These are phyloP conservation scores for Colletotrichum eremochloae DNA, from an alignment of 2,329 filamentous ascomycete genomes.

Conservation along the genomic window DNA sequence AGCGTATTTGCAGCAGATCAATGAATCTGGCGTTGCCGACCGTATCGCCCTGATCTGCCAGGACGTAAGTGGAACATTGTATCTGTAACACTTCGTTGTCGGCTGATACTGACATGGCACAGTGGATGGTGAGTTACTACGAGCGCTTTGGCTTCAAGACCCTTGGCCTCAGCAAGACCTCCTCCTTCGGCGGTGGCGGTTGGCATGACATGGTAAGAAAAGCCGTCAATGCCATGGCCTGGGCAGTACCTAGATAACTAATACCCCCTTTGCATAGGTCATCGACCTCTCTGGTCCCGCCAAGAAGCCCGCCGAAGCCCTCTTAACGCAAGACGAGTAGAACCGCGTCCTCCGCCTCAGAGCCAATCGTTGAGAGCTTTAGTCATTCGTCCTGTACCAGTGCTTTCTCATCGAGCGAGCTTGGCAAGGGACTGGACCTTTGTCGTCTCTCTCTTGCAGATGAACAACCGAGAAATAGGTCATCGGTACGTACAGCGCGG, in stretches of 20 bases:
- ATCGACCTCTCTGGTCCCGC: conserved; percentile 44
- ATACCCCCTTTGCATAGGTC: conserved; percentile 41
- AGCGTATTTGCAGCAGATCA: conserved; percentile 83
- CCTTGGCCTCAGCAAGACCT: conserved; percentile 75
- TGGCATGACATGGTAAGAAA: conserved; percentile 83
- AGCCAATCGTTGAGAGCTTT: background rate
- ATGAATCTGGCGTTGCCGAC: conserved; percentile 76
- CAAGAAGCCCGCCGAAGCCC: conserved; percentile 35
- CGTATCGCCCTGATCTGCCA: conserved; percentile 83
- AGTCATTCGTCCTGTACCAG: background rate
- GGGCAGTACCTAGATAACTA: background rate
- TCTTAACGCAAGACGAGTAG: conserved; percentile 24
- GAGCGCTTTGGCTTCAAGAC: conserved; percentile 80
- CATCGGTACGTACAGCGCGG: background rate
- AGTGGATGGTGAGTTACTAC: conserved; percentile 81
- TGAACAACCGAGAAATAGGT: background rate
- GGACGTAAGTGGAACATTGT: conserved; percentile 62
- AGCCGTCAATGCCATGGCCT: conserved; percentile 40
- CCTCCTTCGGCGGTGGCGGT: conserved; percentile 80
- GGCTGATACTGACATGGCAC: conserved; percentile 4
- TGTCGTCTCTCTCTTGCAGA: background rate
- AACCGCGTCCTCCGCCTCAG: conserved; percentile 3
- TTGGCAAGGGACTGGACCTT: background rate
- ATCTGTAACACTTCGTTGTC: conserved; percentile 1
- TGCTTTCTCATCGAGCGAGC: background rate